Base-by-base conservation (phyloP, 1,139 yeast genomes). In the Taiozyma onychis region DNA sequence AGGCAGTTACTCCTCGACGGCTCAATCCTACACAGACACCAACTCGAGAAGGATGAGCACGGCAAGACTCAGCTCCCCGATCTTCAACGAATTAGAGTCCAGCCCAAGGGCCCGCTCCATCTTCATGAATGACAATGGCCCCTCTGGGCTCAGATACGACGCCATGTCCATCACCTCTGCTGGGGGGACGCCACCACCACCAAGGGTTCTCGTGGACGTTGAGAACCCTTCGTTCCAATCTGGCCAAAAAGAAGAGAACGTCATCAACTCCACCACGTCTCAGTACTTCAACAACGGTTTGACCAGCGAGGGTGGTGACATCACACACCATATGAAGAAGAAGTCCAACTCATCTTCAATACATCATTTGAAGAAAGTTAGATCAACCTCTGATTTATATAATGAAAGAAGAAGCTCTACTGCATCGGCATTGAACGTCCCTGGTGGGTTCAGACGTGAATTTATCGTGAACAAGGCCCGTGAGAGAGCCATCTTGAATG, bases 401-500 rank as follows among this genome's bases (percentile, higher is more conserved):
- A 39, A 24, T 13, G 27, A 22, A 7, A 71, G 90, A 57, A 70
- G 88, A 51, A 81, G 78, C 11, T 81, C 88, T 0, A 71, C 76
- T 22, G 93, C 91, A 1, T 77, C 87, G 52, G 81, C 81, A 1
- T 66, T 86, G 44, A 81, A 85, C 57, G 84, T 86, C 10, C 93
- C 93, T 0, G 95, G 95, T 43, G 93, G 93, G 0, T 86, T 86
- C 63, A 73, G 95, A 63, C 73, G 95, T 58, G 88, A 83, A 53
- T 85, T 76, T 59, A 67, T 85, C 39, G 67, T 77, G 14, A 65
- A 72, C 55, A 68, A 68, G 51, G 61, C 65, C 37, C 60, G 71
- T 37, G 52, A 57, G 35, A 44, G 48, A 7, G 58, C 70, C 58
- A 64, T 59, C 49, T 64, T 56, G 47, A 69, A 54, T 28, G 67